Evolutionary conservation across 345 rosid species (phyloP).

Genomic region (Lumnitzera racemosa): DNA sequence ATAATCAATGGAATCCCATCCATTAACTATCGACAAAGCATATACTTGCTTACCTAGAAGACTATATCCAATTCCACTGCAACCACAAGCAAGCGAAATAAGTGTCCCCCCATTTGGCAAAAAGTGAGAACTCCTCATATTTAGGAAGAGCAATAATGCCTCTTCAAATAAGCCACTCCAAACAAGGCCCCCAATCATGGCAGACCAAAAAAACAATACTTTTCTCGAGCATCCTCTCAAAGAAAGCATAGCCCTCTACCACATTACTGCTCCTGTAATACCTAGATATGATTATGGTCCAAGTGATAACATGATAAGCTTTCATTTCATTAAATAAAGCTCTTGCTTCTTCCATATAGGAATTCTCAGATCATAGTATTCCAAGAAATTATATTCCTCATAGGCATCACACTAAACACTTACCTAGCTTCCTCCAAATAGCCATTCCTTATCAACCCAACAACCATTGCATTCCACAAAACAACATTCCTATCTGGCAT

Average conservation of each 20-base stretch:
- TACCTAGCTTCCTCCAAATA: constrained; percentile 40
- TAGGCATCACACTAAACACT: constrained; percentile 36
- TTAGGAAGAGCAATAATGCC: constrained; percentile 34
- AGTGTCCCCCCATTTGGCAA: constrained; percentile 59
- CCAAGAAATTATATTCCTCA: constrained; percentile 44
- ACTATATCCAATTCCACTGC: constrained; percentile 43
- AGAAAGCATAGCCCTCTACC: constrained; percentile 37
- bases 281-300: constrained; percentile 64
- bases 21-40: constrained; percentile 34
- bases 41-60: constrained; percentile 58
- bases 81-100: constrained; percentile 67
- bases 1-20: constrained; percentile 37
- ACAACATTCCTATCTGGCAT: constrained; percentile 60
- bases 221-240: constrained; percentile 43
- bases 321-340: constrained; percentile 48
- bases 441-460: constrained; percentile 43
- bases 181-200: constrained; percentile 57
- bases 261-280: constrained; percentile 51
- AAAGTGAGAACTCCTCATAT: constrained; percentile 24
- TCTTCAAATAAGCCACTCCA: constrained; percentile 52
- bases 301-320: constrained; percentile 39
- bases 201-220: constrained; percentile 67
- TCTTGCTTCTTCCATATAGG: constrained; percentile 29
- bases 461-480: constrained; percentile 56
- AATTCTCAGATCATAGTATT: constrained; percentile 45